Evolutionary conservation across 1,284 basidiomycete species (phyloP), one percentile per base, ranked within the genome.

Genomic region (Grifola frondosa): DNA sequence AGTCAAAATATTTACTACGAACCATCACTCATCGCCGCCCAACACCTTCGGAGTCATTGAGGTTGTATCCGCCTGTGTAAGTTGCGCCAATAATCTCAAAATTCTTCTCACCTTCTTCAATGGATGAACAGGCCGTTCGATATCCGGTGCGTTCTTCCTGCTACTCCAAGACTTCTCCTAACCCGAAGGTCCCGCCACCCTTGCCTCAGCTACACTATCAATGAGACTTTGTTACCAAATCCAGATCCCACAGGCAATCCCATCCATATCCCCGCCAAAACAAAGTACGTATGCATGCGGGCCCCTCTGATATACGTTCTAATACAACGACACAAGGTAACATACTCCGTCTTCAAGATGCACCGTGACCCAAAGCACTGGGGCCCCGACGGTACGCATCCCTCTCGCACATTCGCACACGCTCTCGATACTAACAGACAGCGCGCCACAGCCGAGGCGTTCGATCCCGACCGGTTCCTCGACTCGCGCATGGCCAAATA

Each of bases 391-490:
- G 37, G 30, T 37, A 19, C 30, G 36, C 16, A 12, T 12, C 25
- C 6, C 19, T 33, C 17, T 40, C 16, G n/a, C 12, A 13, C 36
- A 13, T 12, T 21, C 17, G 20, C 15, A 7, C 12, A 11, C 17
- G 15, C 28, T 37, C 15, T 41, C 13, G 25, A 28, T 8, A 10
- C 17, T 30, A 26, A 11, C 20, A 17, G 32, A n/a, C 31, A 8
- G 2, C 15, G 16, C 33, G 13, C 36, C 12, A 17, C 30, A 77
- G 73, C 74, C 0, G 57, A 67, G 11, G 57, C 68, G 43, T 82
- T 80, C 50, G 78, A 81, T 48, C 81, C 80, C 0, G 75, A 80
- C 49, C 67, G 80, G 5, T 81, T 79, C 67, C 50, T 80, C 26
- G 78, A 80, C 57, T 65, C 72, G 11, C 62, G 78, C 17, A 40